phyloP scores from a whole-genome alignment of 2,329 filamentous ascomycete species.

The Colletotrichum cordylinicola region DNA sequence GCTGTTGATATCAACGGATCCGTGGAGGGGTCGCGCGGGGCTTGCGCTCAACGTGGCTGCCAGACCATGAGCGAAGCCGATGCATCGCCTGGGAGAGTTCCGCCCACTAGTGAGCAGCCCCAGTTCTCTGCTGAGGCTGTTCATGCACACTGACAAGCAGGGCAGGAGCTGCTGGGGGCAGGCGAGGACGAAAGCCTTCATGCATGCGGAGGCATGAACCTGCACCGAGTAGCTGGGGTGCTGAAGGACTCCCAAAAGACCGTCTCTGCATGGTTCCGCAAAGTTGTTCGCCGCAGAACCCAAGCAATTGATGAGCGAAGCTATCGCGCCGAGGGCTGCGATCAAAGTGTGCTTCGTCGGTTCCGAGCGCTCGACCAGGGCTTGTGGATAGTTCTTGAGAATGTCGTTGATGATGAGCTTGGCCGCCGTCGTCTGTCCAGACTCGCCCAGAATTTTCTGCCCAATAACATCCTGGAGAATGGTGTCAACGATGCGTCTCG shows the following conservation, averaged over 20 bases:
- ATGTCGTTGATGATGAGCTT: constrained; percentile 85
- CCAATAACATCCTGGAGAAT: constrained; percentile 86
- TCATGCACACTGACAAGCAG: constrained; percentile 95
- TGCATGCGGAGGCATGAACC: constrained; percentile 83
- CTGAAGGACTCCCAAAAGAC: constrained; percentile 86
- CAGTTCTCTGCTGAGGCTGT: constrained; percentile 88
- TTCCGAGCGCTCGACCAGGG: constrained; percentile 84
- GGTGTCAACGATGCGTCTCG: constrained; percentile 82
- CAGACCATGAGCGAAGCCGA: constrained; percentile 90
- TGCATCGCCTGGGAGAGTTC: constrained; percentile 81
- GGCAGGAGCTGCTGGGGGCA: constrained; percentile 92
- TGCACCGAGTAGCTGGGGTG: constrained; percentile 98
- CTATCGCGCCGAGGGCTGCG: constrained; percentile 78
- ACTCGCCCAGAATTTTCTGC: constrained; percentile 83
- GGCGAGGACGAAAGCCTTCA: constrained; percentile 86
- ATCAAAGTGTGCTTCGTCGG: constrained; percentile 87
- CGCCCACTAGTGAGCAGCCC: constrained; percentile 76
- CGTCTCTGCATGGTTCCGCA: constrained; percentile 85
- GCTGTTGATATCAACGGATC: constrained; percentile 94
- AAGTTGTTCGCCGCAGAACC: constrained; percentile 83
- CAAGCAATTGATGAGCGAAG: constrained; percentile 78
- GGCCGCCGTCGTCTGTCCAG: constrained; percentile 83
- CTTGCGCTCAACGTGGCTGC: constrained; percentile 92
- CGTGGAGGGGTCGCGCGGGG: constrained; percentile 85
- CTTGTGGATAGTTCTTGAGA: constrained; percentile 93